Percentiles rank a stretch among this genome's conserved stretches.
These are phyloP conservation scores for Gossypium australe DNA, from an alignment of 345 rosid species.

Conservation along the genomic window DNA sequence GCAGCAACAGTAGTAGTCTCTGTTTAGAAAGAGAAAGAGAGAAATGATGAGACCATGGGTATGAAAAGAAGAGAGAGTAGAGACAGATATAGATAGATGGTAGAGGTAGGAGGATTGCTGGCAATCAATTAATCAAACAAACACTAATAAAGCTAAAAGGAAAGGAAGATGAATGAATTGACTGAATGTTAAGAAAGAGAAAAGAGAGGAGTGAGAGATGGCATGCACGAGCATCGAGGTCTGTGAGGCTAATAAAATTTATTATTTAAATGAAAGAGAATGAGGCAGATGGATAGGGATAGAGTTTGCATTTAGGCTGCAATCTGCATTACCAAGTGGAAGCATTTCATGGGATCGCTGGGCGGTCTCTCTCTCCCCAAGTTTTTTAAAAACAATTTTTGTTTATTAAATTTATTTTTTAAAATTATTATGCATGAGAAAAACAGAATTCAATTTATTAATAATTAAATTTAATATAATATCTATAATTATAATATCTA, in stretches of 20 bases:
- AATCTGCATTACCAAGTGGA: slow-evolving; percentile 36
- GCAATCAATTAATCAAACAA: background rate
- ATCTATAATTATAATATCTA: no score
- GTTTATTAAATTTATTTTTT: no score
- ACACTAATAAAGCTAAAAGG: background rate
- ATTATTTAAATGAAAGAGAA: slow-evolving; percentile 10
- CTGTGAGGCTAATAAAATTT: background rate
- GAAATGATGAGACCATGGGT: slow-evolving; percentile 1
- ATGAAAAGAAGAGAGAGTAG: background rate
- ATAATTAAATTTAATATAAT: no score
- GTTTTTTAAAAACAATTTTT: background rate
- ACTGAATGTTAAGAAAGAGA: background rate
- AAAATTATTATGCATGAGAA: no score
- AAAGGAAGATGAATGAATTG: background rate
- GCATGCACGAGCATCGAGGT: slow-evolving; percentile 52
- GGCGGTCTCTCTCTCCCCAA: slow-evolving; percentile 46
- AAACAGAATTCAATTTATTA: no score
- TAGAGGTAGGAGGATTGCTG: slow-evolving; percentile 1
- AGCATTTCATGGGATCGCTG: slow-evolving; percentile 46
- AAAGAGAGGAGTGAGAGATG: slow-evolving; percentile 17
- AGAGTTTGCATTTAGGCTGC: background rate
- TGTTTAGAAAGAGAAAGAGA: slow-evolving; percentile 15
- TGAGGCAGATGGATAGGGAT: background rate
- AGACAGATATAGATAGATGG: slow-evolving; percentile 53
- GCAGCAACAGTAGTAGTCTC: background rate